Conservation (phyloP, 225 moss, liverwort and hornwort species). For the Bryum argenteum region DNA sequence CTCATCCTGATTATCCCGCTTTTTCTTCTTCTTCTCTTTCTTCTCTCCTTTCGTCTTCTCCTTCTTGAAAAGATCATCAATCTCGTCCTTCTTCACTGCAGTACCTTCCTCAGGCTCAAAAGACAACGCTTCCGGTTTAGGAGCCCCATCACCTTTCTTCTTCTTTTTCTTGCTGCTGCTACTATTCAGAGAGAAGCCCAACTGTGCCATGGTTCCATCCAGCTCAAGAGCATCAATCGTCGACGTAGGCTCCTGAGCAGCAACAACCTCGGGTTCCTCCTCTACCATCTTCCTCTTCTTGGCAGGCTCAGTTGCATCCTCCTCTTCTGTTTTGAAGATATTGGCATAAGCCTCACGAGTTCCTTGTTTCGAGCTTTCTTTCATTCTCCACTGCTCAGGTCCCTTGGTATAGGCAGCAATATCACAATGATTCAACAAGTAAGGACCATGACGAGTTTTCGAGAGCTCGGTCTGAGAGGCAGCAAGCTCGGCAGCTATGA, state of each 20-base stretch:
- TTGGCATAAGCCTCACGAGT: constrained; percentile 60
- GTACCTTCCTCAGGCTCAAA: constrained; percentile 54
- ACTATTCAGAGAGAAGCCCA: constrained; percentile 50
- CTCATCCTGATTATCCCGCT: constrained; percentile 25
- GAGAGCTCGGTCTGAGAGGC: constrained; percentile 69
- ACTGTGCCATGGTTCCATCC: constrained; percentile 58
- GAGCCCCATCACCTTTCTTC: constrained; percentile 41
- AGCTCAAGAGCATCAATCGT: constrained; percentile 53
- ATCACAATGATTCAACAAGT: constrained; percentile 80
- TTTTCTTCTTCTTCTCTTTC: constrained; percentile 37
- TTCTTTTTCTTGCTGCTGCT: constrained; percentile 15
- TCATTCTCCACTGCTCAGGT: constrained; percentile 93
- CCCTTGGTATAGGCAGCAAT: constrained; percentile 75
- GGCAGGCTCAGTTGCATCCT: constrained; percentile 15
- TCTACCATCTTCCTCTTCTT: constrained; percentile 48
- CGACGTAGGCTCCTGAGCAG: constrained; percentile 27
- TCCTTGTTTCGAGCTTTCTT: constrained; percentile 80
- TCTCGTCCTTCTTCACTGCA: constrained; percentile 52
- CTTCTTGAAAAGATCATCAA: constrained; percentile 59
- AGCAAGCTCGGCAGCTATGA: constrained; percentile 82
- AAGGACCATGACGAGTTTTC: constrained; percentile 84
- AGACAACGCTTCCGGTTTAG: constrained; percentile 24
- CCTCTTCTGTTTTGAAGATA: constrained; percentile 52
- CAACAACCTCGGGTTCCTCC: constrained; percentile 11
- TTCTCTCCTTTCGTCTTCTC: constrained; percentile 35